Conservation (phyloP, 257 asterid genomes). For the Voacanga thouarsii region DNA sequence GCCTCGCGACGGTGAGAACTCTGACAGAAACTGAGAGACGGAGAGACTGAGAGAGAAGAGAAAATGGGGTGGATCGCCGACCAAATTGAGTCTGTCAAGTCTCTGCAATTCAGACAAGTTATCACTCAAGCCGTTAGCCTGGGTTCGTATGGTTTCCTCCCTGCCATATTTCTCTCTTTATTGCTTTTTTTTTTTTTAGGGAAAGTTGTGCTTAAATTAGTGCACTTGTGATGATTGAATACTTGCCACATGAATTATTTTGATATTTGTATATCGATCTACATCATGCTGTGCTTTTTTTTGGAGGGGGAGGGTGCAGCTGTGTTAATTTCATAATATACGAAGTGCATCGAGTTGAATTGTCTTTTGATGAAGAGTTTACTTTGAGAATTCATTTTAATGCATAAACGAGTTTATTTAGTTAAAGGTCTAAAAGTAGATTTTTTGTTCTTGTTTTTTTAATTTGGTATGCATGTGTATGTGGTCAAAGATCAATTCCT, state of each 20-base stretch:
- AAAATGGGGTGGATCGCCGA: constrained; percentile 96
- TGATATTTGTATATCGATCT: neutral
- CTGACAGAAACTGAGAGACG: neutral
- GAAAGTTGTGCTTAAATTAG: neutral
- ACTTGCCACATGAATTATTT: neutral
- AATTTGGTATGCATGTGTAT: neutral
- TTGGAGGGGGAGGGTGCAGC: neutral
- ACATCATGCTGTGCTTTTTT: neutral
- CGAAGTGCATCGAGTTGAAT: too few relatives aligned
- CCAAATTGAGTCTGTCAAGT: constrained; percentile 87
- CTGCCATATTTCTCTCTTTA: neutral
- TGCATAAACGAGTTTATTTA: neutral
- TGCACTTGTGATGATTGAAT: neutral
- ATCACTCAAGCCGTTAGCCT: constrained; percentile 80
- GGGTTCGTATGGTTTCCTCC: constrained; percentile 28
- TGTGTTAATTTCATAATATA: neutral
- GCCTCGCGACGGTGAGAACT: neutral
- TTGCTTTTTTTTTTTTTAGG: neutral
- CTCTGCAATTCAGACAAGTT: constrained; percentile 77
- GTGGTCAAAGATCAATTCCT: neutral
- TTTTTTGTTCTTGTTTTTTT: neutral
- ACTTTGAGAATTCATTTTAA: neutral
- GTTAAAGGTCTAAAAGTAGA: neutral
- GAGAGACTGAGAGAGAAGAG: constrained; percentile 5
- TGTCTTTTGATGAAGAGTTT: neutral